phyloP scores from a whole-genome alignment of 1,284 basidiomycete species.

The Anthracocystis setariae region DNA sequence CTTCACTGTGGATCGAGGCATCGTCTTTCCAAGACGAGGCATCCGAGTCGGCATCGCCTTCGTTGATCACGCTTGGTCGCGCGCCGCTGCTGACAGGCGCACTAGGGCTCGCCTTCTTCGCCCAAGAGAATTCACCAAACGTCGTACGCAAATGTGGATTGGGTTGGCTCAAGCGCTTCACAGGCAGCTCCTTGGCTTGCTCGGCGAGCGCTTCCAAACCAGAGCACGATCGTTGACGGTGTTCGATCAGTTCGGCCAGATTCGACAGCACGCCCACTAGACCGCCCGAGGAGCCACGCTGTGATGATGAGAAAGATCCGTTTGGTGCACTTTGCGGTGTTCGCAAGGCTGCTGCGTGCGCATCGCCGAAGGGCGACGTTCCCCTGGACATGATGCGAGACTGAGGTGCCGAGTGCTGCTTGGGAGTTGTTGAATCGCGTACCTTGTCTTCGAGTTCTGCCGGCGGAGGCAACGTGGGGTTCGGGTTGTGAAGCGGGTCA shows the following conservation, averaged over 20 bases:
- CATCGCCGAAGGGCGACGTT: constrained; percentile 29
- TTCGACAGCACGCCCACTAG: constrained; percentile 39
- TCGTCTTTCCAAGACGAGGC: constrained; percentile 4
- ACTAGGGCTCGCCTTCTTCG: neutral
- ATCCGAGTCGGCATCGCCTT: constrained; percentile 17
- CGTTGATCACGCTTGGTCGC: constrained; percentile 7
- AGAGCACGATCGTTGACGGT: constrained; percentile 48
- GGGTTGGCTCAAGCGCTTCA: constrained; percentile 46
- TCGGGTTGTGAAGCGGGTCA: constrained; percentile 31
- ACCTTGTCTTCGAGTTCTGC: constrained; percentile 14
- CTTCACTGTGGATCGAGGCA: too few relatives aligned
- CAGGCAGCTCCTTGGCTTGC: constrained; percentile 37
- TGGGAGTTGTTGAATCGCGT: constrained; percentile 14
- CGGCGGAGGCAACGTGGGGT: constrained; percentile 16
- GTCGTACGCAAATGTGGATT: constrained; percentile 44
- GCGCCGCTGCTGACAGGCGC: neutral
- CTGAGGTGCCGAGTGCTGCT: constrained; percentile 36
- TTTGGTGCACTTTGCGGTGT: constrained; percentile 21
- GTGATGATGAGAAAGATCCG: constrained; percentile 32
- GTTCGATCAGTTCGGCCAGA: constrained; percentile 47
- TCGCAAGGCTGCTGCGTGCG: constrained; percentile 2
- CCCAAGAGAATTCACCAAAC: constrained; percentile 41
- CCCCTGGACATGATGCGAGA: constrained; percentile 40
- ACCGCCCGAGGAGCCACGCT: constrained; percentile 28
- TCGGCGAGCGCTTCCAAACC: constrained; percentile 42